These are phyloP conservation scores for Aegilops bicornis DNA, from an alignment of 176 grass and related monocot species.

Conservation along the genomic window DNA sequence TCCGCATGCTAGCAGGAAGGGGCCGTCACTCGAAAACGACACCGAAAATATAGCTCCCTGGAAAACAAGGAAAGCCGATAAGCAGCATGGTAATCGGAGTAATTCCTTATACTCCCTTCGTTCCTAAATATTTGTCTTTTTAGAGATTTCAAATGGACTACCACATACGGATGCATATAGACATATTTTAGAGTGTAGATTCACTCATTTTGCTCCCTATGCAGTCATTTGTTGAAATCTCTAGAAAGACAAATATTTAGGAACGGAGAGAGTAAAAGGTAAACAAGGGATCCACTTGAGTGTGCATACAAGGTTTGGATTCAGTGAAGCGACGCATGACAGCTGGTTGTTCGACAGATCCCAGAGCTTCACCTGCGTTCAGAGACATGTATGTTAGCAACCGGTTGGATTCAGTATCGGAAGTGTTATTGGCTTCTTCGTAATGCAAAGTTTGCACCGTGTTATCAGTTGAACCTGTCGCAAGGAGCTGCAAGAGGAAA, in stretches of 20 bases:
- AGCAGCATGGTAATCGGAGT: background rate
- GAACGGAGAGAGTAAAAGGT: too few relatives aligned
- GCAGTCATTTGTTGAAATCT: too few relatives aligned
- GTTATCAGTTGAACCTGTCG: conserved; percentile 66
- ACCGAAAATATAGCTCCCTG: conserved; percentile 69
- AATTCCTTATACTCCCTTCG: background rate
- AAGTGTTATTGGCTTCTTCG: background rate
- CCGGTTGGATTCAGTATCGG: background rate
- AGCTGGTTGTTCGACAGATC: conserved; percentile 61
- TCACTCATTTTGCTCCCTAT: too few relatives aligned
- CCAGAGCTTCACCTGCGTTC: conserved; percentile 67
- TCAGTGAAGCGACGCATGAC: conserved; percentile 53
- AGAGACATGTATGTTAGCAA: conserved; percentile 10
- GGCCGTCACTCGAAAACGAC: conserved; percentile 59
- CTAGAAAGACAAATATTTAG: too few relatives aligned
- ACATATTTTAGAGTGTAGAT: too few relatives aligned
- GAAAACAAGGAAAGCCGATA: background rate
- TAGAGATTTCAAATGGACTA: too few relatives aligned
- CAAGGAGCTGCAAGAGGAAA: conserved; percentile 50
- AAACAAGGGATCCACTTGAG: background rate
- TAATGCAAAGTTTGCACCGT: conserved; percentile 31
- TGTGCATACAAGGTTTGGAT: conserved; percentile 51
- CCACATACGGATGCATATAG: too few relatives aligned
- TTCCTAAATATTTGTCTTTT: too few relatives aligned
- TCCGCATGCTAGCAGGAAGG: conserved; percentile 64